Percentiles rank a stretch among this genome's conserved stretches.
phyloP scores from a whole-genome alignment of 768 basidiomycete genomes.

The Favolaschia claudopus region DNA sequence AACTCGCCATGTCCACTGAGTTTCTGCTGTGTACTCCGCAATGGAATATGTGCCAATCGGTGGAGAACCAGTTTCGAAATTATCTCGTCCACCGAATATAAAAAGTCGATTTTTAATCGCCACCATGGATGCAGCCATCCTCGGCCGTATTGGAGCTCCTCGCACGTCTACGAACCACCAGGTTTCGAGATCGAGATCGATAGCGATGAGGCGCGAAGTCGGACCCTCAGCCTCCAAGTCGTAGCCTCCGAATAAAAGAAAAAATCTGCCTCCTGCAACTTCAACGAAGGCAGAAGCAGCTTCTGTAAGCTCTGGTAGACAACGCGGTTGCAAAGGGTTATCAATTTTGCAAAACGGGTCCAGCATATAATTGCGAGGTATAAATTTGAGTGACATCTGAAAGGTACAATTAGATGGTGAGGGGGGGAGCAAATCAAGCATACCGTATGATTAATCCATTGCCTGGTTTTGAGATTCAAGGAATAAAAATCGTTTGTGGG shows the following conservation, averaged over 20 bases:
- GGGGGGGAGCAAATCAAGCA: not conserved
- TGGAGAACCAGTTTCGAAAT: constrained; percentile 11
- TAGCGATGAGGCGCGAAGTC: constrained; percentile 24
- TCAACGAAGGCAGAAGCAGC: constrained; percentile 28
- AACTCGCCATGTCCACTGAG: constrained; percentile 30
- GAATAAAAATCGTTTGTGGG: constrained; percentile 34
- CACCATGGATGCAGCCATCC: constrained; percentile 33
- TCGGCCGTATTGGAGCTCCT: constrained; percentile 22
- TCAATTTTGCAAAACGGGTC: constrained; percentile 26
- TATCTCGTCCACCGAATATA: constrained; percentile 35
- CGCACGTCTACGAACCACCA: constrained; percentile 35
- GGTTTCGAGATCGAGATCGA: constrained; percentile 26
- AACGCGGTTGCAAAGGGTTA: not conserved
- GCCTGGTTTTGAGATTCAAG: constrained; percentile 27
- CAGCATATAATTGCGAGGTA: not conserved
- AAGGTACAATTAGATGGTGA: not conserved
- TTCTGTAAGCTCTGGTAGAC: constrained; percentile 28
- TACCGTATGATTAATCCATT: constrained; percentile 37
- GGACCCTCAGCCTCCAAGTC: constrained; percentile 9
- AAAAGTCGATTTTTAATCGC: constrained; percentile 30
- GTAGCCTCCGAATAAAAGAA: constrained; percentile 41
- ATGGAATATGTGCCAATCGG: constrained; percentile 30
- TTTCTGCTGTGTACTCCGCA: constrained; percentile 14
- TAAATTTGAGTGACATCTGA: constrained; percentile 1
- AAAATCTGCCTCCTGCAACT: constrained; percentile 23